These are phyloP conservation scores for Glycine soja DNA, from an alignment of 306 rosid species.

Conservation along the genomic window DNA sequence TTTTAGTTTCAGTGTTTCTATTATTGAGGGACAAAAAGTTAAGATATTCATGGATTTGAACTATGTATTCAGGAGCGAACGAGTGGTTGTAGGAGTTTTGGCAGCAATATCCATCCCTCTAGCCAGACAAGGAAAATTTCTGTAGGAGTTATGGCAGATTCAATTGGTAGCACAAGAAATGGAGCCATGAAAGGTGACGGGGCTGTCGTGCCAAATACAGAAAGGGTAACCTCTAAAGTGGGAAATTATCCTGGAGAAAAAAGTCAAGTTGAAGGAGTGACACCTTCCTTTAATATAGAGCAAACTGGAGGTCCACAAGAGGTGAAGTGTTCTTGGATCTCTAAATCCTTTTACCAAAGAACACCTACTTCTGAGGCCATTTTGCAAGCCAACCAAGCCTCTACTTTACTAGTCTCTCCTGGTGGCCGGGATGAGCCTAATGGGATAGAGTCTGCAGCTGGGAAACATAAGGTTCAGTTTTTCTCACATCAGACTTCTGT, in stretches of 20 bases:
- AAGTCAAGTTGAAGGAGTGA: constrained; percentile 51
- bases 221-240: constrained; percentile 48
- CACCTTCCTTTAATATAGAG: constrained; percentile 51
- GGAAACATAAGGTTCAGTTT: constrained; percentile 49
- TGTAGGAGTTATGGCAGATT: constrained; percentile 78
- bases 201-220: constrained; percentile 53
- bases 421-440: constrained; percentile 49
- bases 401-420: constrained; percentile 54
- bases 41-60: constrained; percentile 41
- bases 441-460: constrained; percentile 55
- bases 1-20: constrained; percentile 32
- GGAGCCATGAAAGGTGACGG: constrained; percentile 55
- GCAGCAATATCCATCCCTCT: constrained; percentile 66
- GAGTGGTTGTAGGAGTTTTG: constrained; percentile 68
- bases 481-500: constrained; percentile 54
- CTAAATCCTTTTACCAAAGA: constrained; percentile 53
- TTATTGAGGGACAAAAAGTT: constrained; percentile 11
- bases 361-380: constrained; percentile 54
- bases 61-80: constrained; percentile 62
- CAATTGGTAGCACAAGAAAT: constrained; percentile 52
- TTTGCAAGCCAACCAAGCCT: constrained; percentile 54
- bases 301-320: constrained; percentile 53
- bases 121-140: constrained; percentile 93
- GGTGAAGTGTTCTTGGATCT: constrained; percentile 59
- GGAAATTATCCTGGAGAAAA: constrained; percentile 52